A percentile compares a stretch with the other conserved stretches of the same genome.
Evolutionary conservation across 1,284 basidiomycete genomes (phyloP).

Genomic region (Quambalaria eucalypti): DNA sequence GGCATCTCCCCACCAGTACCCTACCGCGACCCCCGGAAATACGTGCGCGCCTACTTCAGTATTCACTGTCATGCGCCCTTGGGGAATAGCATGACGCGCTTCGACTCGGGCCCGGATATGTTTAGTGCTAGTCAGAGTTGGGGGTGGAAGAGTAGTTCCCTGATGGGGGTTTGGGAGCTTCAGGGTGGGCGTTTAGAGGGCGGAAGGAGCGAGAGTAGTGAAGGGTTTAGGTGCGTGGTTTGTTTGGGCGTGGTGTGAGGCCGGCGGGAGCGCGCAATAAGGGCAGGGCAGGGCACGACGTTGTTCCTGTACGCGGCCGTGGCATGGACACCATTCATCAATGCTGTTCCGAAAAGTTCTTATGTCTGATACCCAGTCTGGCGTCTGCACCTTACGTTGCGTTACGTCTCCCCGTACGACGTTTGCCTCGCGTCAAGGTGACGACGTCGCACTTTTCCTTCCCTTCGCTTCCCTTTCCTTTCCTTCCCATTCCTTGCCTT

Average conservation of each 20-base stretch:
- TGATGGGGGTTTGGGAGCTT: slow-evolving; percentile 43
- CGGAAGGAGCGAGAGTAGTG: slow-evolving; percentile 37
- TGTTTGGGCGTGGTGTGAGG: slow-evolving; percentile 73
- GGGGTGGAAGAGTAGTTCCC: slow-evolving; percentile 52
- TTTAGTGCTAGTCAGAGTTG: slow-evolving; percentile 60
- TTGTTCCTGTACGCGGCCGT: too few relatives aligned
- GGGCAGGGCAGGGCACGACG: too few relatives aligned
- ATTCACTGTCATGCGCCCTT: slow-evolving; percentile 72
- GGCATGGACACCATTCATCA: too few relatives aligned
- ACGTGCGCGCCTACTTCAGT: slow-evolving; percentile 61
- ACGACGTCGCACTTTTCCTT: too few relatives aligned
- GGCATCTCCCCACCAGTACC: slow-evolving; percentile 13
- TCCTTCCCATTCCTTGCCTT: too few relatives aligned
- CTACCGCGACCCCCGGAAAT: slow-evolving; percentile 48
- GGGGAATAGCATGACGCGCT: slow-evolving; percentile 71
- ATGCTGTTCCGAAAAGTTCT: too few relatives aligned
- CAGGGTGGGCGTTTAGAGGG: slow-evolving; percentile 49
- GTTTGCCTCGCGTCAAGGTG: too few relatives aligned
- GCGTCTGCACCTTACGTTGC: too few relatives aligned
- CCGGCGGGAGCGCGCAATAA: slow-evolving; percentile 70
- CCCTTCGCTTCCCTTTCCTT: too few relatives aligned
- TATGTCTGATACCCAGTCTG: too few relatives aligned
- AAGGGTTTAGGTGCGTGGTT: slow-evolving; percentile 58
- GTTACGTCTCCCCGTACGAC: too few relatives aligned
- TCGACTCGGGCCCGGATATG: slow-evolving; percentile 73